Conservation (phyloP, 192 early-diverging fungal species). For the Oehlia diaphana region DNA sequence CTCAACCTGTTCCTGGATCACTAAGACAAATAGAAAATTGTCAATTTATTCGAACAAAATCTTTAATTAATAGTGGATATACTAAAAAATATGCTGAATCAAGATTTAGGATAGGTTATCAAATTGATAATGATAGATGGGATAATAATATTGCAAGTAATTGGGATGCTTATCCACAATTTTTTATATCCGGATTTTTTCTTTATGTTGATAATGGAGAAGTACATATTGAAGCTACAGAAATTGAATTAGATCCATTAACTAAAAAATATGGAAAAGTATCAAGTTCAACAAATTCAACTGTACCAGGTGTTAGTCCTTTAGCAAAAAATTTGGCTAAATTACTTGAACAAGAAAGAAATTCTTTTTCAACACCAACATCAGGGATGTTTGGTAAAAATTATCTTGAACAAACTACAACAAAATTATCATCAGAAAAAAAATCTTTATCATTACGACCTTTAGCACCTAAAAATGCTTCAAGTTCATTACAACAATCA, state of each 20-base stretch:
- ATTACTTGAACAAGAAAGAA: slow-evolving; percentile 13
- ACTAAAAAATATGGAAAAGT: neutral
- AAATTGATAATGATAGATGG: slow-evolving; percentile 7
- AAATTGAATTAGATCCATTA: neutral
- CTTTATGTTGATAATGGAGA: slow-evolving; percentile 17
- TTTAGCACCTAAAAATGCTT: neutral
- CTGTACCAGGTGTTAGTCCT: neutral
- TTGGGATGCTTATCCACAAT: slow-evolving; percentile 15
- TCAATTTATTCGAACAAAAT: slow-evolving; percentile 20
- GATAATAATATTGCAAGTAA: slow-evolving; percentile 7
- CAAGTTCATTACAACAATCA: neutral
- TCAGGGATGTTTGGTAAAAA: neutral
- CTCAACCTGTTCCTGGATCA: slow-evolving; percentile 18
- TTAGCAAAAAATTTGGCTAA: slow-evolving; percentile 9
- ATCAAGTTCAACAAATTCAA: neutral
- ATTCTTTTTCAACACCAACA: neutral
- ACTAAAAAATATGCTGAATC: neutral
- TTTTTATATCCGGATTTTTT: slow-evolving; percentile 15
- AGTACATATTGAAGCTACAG: slow-evolving; percentile 10
- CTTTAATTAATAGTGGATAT: neutral
- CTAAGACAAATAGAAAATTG: slow-evolving; percentile 14
- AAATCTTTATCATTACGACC: neutral
- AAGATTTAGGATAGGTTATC: slow-evolving; percentile 20
- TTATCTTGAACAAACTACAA: neutral
- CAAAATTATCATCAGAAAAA: neutral